Base-by-base conservation (phyloP, 2,329 filamentous ascomycete genomes). In the Exophiala spinifera region DNA sequence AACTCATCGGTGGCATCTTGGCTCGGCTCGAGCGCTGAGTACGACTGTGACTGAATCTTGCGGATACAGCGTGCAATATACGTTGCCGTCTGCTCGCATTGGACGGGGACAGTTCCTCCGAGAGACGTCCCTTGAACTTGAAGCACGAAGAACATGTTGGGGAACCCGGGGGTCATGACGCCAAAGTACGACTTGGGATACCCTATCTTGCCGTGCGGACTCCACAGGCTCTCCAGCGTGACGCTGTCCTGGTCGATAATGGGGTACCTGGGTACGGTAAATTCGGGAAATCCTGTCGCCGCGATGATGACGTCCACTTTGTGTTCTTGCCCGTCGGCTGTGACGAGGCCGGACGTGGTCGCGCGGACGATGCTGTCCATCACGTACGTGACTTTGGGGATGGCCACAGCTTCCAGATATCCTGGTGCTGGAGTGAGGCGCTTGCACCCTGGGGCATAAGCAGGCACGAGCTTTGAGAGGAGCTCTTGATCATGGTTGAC, bases 371-470 rank as follows among this genome's bases (percentile, higher is more conserved):
- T 75, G 0, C 75, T n/a, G 57, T 20, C 77, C 28, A 74, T 74
- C 60, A 86, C 80, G 59, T 81, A 84, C 13, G 76, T 74, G 11
- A 86, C 83, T 46, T 87, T 85, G 2, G 78, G 74, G 57, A 81
- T 75, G 0, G 76, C 74, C 15, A 87, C 71, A 0, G 83, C 82
- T 65, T 87, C 84, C 3, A 88, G 75, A 61, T 88, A 87, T 0
- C 84, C 84, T 0, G 84, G 82, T 0, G 84, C 82, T 0, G 84
- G 82, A 0, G 85, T 88, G 15, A 43, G 40, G n/a, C 55, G 45
- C 11, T 59, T 57, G 31, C 63, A 53, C 7, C 50, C 50, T 2
- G 44, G 43, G 14, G 44, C 51, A 37, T 28, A 53, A 14, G 55
- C 47, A 13, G 63, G 59, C 8, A 62, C 34, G 4, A 64, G 37